Evolutionary conservation across 805 yeast species (phyloP), one percentile per base, ranked within the genome.

Genomic region (Cephaloascus albidus): DNA sequence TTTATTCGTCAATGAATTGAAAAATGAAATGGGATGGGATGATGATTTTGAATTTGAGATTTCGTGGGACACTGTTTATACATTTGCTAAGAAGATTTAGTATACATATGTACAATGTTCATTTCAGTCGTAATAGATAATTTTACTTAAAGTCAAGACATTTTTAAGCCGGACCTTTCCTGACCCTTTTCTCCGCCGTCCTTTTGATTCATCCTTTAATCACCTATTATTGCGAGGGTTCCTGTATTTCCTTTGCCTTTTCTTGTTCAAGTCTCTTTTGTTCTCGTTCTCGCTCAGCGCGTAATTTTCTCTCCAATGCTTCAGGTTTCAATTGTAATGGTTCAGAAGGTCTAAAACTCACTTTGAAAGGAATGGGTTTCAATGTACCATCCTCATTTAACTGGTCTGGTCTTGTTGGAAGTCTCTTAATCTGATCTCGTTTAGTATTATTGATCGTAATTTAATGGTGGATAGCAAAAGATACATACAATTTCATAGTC

Each of bases 11-110:
- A 60, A 62, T 6, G 73, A 68, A 39, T 52, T 79, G 45, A 61
- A 62, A 37, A 49, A 46, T 12, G 51, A 49, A 14, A 60, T 72
- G 40, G 72, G 72, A 3, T 72, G 84, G 73, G 54, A 55, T 12
- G 65, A 63, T 17, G 60, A 59, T n/a, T 59, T 64, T 0, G 56
- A 57, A 20, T 45, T 74, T 18, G 62, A 62, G n/a, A 60, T 72
- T 12, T 66, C 70, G 17, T 78, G 79, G 75, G 73, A 72, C 2
- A 75, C 85, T 0, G 70, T 73, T 28, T 76, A 73, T 49, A 64
- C 69, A 3, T 63, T 76, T 49, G 74, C 78, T 2, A 51, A 57
- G 33, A 60, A 52, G 39, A 46, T 18, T 20, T 45, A 41, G 14
- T n/a, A n/a, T n/a, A n/a, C n/a, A n/a, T n/a, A n/a, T n/a, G n/a